Evolutionary conservation across 2,329 filamentous ascomycete species (phyloP).

Genomic region (Fusarium brevicatenulatum): DNA sequence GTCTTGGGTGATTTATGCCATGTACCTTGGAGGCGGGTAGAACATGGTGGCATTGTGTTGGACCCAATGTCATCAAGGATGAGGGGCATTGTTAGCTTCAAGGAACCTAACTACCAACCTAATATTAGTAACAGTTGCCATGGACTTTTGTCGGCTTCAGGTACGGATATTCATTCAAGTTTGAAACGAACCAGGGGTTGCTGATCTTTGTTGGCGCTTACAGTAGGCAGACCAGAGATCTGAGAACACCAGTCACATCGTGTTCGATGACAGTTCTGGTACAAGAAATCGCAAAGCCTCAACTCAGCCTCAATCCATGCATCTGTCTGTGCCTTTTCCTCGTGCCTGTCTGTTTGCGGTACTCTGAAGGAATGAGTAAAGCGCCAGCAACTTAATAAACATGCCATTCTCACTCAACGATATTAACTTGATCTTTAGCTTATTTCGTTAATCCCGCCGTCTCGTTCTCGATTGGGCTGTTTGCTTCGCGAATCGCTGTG

Average conservation of each 20-base stretch:
- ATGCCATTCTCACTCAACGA: background rate
- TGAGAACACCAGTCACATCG: slow-evolving; percentile 1
- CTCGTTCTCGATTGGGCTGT: background rate
- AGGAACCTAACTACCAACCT: background rate
- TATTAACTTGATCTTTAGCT: background rate
- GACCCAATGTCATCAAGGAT: background rate
- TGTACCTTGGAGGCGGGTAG: background rate
- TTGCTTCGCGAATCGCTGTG: slow-evolving; percentile 21
- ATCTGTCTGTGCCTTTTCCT: background rate
- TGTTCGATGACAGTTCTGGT: slow-evolving; percentile 1
- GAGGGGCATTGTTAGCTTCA: slow-evolving; percentile 19
- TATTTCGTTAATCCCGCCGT: background rate
- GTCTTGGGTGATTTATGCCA: background rate
- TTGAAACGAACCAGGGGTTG: slow-evolving; percentile 8
- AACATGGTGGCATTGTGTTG: background rate
- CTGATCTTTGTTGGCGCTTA: slow-evolving; percentile 26
- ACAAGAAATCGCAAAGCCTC: slow-evolving; percentile 34
- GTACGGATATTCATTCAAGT: background rate
- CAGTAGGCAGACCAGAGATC: slow-evolving; percentile 4
- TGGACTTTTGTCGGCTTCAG: background rate
- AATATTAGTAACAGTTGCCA: slow-evolving; percentile 18
- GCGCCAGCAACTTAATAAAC: background rate
- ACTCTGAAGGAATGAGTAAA: slow-evolving; percentile 15
- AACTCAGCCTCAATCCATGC: slow-evolving; percentile 39
- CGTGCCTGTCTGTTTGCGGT: slow-evolving; percentile 28